Evolutionary conservation across 2,329 filamentous ascomycete species (phyloP), one percentile per base, ranked within the genome.

Genomic region (Exophiala dermatitidis): DNA sequence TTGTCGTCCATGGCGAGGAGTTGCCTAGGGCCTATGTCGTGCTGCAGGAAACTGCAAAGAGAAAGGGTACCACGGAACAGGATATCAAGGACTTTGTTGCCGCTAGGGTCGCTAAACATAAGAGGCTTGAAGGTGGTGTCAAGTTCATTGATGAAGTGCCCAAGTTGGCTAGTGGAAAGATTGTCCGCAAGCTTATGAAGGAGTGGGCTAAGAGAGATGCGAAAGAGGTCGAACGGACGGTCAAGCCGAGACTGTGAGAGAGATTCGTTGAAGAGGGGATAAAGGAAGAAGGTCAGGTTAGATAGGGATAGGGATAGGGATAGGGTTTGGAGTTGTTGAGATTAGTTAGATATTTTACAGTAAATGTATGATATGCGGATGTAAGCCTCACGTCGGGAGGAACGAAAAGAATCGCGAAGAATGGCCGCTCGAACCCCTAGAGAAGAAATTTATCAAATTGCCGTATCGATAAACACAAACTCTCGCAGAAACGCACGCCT

Each of bases 181-280:
- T 82, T 47, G 71, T 77, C 64, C 69, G 78, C 46, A 80, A 80
- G 60, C 64, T 75, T 4, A 69, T 82, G 68, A 74, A 75, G 59
- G 77, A 80, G 41, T 81, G 77, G 78, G 74, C 78, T 4, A 80
- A 78, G 47, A 19, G 56, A 32, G 58, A 60, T 42, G 59, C 59
- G 83, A 66, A 75, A 74, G 58, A 79, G 83, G 66, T 80, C 80
- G 66, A 76, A 77, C 61, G 72, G 77, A 59, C 82, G 82, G 0
- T 74, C 81, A 29, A 89, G 82, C 74, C 66, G 89, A 64, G 90
- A 75, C 69, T 62, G 1, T 62, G 54, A 48, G 29, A 5, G 12
- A 38, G 4, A 40, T 10, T 19, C 19, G 19, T 19, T 19, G 19
- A 19, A 19, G 19, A 19, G 19, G 19, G 19, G 19, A 19, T 19